phyloP scores from a whole-genome alignment of 768 basidiomycete genomes.

The Serendipita vermifera region DNA sequence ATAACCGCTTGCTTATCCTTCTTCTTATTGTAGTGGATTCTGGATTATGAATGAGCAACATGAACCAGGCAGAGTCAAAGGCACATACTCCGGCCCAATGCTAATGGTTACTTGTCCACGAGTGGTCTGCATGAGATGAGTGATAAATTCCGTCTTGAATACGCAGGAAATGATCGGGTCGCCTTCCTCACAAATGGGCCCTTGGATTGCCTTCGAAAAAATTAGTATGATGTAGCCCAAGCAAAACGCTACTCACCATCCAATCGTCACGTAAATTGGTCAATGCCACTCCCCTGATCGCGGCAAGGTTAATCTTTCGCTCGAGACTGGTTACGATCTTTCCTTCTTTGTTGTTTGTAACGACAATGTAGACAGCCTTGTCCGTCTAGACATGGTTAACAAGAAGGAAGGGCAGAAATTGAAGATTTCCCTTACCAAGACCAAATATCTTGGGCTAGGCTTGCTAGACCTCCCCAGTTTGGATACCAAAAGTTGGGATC shows the following conservation, averaged over 20 bases:
- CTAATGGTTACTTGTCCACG: constrained; percentile 59
- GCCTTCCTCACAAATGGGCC: constrained; percentile 73
- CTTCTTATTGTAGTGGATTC: constrained; percentile 87
- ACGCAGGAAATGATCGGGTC: constrained; percentile 83
- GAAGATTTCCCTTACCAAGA: constrained; percentile 50
- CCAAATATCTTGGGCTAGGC: constrained; percentile 77
- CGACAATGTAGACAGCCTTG: constrained; percentile 72
- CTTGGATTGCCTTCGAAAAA: constrained; percentile 53
- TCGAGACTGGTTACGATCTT: constrained; percentile 47
- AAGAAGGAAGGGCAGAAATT: constrained; percentile 9
- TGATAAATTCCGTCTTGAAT: constrained; percentile 91
- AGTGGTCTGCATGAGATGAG: constrained; percentile 69
- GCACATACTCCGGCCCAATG: constrained; percentile 62
- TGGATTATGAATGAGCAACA: constrained; percentile 23
- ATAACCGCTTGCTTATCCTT: constrained; percentile 87
- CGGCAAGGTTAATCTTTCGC: constrained; percentile 78
- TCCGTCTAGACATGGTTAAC: constrained; percentile 40
- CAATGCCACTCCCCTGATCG: constrained; percentile 75
- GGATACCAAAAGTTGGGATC: constrained; percentile 70
- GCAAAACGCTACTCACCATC: constrained; percentile 44
- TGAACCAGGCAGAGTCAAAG: constrained; percentile 9
- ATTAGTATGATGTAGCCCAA: too few species aligned
- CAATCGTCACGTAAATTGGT: constrained; percentile 90
- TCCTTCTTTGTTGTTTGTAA: constrained; percentile 52
- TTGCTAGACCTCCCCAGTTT: constrained; percentile 81